A percentile compares a stretch with the other conserved stretches of the same genome.
Conservation (phyloP, 148 eudicot species). For the Fallopia convolvulus region DNA sequence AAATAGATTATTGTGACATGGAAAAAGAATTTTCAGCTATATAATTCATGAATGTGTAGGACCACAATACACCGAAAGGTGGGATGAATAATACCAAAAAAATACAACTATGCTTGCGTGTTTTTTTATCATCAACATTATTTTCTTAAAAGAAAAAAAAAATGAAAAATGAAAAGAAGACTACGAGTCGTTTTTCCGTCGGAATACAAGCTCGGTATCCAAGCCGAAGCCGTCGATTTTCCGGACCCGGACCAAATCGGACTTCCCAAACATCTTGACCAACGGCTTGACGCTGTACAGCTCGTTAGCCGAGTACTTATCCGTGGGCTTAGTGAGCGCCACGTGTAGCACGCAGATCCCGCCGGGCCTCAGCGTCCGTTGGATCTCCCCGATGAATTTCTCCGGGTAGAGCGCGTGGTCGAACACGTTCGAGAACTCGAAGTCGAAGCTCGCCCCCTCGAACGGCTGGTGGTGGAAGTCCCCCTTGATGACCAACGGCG, state of each 20-base stretch:
- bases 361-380: conserved; percentile 67
- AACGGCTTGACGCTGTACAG: conserved; percentile 50
- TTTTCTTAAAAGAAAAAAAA: background rate
- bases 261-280: conserved; percentile 40
- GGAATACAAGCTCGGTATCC: conserved; percentile 73
- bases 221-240: conserved; percentile 82
- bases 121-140: no score
- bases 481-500: conserved; percentile 63
- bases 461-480: conserved; percentile 83
- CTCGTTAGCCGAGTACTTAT: conserved; percentile 92
- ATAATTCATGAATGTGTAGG: no score
- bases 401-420: conserved; percentile 81
- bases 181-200: conserved; percentile 20
- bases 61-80: no score
- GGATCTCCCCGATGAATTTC: conserved; percentile 59
- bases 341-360: conserved; percentile 85
- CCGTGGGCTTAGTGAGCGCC: conserved; percentile 47
- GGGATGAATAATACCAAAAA: no score
- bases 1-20: background rate
- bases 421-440: conserved; percentile 84
- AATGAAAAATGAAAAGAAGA: background rate
- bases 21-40: background rate
- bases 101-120: no score
- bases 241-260: conserved; percentile 48
- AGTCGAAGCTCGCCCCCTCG: conserved; percentile 40